Conservation (phyloP, 1,284 basidiomycete species). For the Ustilago cynodontis region DNA sequence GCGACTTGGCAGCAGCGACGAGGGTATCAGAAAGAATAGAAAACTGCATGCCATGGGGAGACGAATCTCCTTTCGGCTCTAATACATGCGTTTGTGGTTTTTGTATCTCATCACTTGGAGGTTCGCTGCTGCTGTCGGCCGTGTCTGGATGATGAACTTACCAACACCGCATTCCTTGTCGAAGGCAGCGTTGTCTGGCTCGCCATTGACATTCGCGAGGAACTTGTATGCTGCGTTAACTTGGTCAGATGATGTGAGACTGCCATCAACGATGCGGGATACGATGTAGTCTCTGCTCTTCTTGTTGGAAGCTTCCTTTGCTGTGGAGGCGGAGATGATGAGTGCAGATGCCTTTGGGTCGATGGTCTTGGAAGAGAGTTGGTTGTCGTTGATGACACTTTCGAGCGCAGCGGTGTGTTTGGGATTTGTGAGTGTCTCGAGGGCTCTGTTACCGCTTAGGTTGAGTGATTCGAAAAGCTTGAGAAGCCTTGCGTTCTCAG, state of each 20-base stretch:
- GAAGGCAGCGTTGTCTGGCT: constrained; percentile 81
- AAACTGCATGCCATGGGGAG: constrained; percentile 54
- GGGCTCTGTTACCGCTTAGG: constrained; percentile 81
- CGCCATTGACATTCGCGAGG: constrained; percentile 74
- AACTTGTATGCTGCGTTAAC: constrained; percentile 81
- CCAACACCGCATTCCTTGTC: constrained; percentile 88
- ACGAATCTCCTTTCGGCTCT: constrained; percentile 53
- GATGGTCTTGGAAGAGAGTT: constrained; percentile 71
- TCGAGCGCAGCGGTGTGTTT: constrained; percentile 74
- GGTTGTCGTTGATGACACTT: constrained; percentile 76
- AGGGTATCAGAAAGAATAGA: constrained; percentile 36
- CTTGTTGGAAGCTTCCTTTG: constrained; percentile 75
- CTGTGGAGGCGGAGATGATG: constrained; percentile 76
- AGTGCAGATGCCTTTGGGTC: constrained; percentile 86
- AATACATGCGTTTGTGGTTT: constrained; percentile 65
- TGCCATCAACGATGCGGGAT: constrained; percentile 78
- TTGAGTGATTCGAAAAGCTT: constrained; percentile 84
- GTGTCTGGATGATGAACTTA: constrained; percentile 71
- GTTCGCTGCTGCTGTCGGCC: constrained; percentile 15
- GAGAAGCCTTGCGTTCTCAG: constrained; percentile 74
- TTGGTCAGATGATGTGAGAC: constrained; percentile 86
- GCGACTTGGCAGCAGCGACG: constrained; percentile 18
- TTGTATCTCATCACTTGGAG: constrained; percentile 50
- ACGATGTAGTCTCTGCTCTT: constrained; percentile 79
- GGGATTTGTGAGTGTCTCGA: constrained; percentile 73